A percentile compares a stretch with the other conserved stretches of the same genome.
Conservation (phyloP, 2,329 filamentous ascomycete species). For the Epicoccum nigrum region DNA sequence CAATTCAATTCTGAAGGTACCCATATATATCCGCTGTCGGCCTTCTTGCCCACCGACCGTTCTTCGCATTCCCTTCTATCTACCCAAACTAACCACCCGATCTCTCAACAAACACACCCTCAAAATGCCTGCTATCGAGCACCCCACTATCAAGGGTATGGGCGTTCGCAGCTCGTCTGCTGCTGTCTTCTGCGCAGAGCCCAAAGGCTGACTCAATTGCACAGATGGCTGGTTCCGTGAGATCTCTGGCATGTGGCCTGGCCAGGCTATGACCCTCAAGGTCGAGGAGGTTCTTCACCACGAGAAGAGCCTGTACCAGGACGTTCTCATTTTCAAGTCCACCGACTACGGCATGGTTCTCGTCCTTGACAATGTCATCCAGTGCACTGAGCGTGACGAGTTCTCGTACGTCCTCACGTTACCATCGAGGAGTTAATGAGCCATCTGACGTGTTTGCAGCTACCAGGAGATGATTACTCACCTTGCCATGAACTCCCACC, state of each 20-base stretch:
- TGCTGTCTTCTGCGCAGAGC: neutral
- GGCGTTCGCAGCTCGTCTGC: neutral
- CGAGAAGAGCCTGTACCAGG: slow-evolving; percentile 99
- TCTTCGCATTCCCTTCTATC: slow-evolving; percentile 8
- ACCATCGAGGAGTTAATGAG: neutral
- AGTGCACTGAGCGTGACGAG: slow-evolving; percentile 97
- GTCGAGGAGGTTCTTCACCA: slow-evolving; percentile 98
- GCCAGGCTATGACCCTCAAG: slow-evolving; percentile 89
- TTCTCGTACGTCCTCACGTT: slow-evolving; percentile 69
- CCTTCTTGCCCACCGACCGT: slow-evolving; percentile 16
- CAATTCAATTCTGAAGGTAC: slow-evolving; percentile 31
- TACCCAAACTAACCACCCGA: slow-evolving; percentile 3
- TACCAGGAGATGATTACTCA: slow-evolving; percentile 99
- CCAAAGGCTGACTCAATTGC: slow-evolving; percentile 16
- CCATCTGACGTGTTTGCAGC: slow-evolving; percentile 44
- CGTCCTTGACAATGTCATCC: slow-evolving; percentile 98
- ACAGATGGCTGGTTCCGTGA: slow-evolving; percentile 99
- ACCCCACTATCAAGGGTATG: slow-evolving; percentile 77
- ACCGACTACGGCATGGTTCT: slow-evolving; percentile 95
- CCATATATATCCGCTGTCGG: slow-evolving; percentile 28
- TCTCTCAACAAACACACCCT: slow-evolving; percentile 6
- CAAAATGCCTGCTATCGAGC: slow-evolving; percentile 71
- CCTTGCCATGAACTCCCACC: slow-evolving; percentile 97
- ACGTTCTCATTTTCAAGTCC: slow-evolving; percentile 98
- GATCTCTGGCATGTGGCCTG: slow-evolving; percentile 98